These are phyloP conservation scores for Sporothrix dimorphospora DNA, from an alignment of 2,329 filamentous ascomycete species.

Conservation along the genomic window DNA sequence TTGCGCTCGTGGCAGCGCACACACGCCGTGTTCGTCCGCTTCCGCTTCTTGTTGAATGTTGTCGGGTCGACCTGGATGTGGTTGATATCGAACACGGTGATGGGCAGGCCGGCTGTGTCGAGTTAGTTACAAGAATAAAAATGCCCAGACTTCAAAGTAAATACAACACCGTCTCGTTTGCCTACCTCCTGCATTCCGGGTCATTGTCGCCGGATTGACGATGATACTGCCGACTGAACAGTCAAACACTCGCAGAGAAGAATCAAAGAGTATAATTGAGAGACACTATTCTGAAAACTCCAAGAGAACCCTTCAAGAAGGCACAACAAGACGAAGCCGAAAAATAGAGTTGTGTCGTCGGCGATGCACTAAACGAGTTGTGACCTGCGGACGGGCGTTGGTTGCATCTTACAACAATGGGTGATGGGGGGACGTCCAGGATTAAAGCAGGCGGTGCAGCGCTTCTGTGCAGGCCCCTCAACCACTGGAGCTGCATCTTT, in stretches of 20 bases:
- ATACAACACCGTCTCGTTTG: not conserved
- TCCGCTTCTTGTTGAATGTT: constrained; percentile 31
- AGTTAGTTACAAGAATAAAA: not conserved
- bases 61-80: constrained; percentile 30
- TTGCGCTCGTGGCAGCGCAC: constrained; percentile 32
- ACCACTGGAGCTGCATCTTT: not conserved
- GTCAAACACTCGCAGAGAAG: not conserved
- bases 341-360: not conserved
- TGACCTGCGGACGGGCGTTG: not conserved
- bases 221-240: not conserved
- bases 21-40: constrained; percentile 28
- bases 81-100: constrained; percentile 26
- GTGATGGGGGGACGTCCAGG: not conserved
- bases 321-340: not conserved
- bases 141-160: not conserved
- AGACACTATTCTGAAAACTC: not conserved
- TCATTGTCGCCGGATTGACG: not conserved
- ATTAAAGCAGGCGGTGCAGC: not conserved
- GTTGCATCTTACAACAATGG: not conserved
- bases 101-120: constrained; percentile 15
- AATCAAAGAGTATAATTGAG: not conserved
- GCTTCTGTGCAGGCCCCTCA: not conserved
- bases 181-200: constrained; percentile 14
- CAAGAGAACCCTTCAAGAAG: no score
- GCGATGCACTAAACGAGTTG: constrained; percentile 21